Evolutionary conservation across 805 yeast genomes (phyloP), one percentile per base, ranked within the genome.

Genomic region (Candida jianshihensis): DNA sequence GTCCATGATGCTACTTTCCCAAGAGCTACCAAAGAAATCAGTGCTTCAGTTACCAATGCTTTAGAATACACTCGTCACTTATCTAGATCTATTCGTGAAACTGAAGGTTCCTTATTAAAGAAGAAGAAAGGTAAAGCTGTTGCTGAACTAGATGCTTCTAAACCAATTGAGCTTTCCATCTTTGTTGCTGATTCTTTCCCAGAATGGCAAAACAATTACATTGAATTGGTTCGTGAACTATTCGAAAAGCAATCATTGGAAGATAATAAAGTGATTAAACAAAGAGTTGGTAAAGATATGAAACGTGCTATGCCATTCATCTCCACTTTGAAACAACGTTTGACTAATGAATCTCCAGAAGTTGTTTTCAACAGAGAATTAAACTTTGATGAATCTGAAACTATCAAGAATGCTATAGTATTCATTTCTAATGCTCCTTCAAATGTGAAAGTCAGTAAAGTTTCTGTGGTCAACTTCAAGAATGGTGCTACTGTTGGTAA

Each of bases 271-370:
- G 66, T 64, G 39, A 66, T 83, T 50, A 81, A 73, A 59, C 73
- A 76, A 48, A 75, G 68, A 56, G 78, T 83, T 42, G 85, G 85
- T 47, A 81, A 79, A 60, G 97, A 92, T 54, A 85, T 89, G 84
- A 92, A 92, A 74, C 81, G 94, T 51, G 97, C 96, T 41, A 92
- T 92, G 97, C 97, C 97, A 41, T 90, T 89, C 61, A 88, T 92
- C 43, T 80, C 90, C 46, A 67, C 76, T 49, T 68, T 92, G 60
- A 89, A 92, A 63, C 85, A 81, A 57, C 78, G 95, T 66, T 70
- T 92, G 47, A 63, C 70, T 27, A 63, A 62, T 35, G 94, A 84
- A 56, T 62, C 79, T 21, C 79, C 96, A 15, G 76, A 73, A 36
- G 73, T 74, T 35, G 96, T 92, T 19, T 87, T 92, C 71, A 81